A percentile compares a stretch with the other conserved stretches of the same genome.
phyloP scores from a whole-genome alignment of 2,329 filamentous ascomycete species.

The Colletotrichum horii region DNA sequence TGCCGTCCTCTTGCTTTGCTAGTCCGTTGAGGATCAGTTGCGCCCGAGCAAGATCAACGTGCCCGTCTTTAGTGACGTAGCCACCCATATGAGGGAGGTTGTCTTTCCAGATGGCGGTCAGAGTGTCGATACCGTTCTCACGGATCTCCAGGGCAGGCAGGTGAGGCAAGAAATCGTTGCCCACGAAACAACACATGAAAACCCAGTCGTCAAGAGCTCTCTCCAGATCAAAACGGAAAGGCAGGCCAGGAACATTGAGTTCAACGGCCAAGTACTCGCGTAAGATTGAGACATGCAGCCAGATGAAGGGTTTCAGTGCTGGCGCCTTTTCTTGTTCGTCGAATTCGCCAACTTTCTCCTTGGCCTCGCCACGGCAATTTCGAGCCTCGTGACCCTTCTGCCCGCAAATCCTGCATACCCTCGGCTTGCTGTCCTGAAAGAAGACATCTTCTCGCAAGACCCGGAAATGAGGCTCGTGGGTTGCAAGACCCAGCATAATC shows the following conservation, averaged over 20 bases:
- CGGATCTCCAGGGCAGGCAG: conserved; percentile 96
- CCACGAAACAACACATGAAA: conserved; percentile 98
- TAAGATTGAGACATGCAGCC: conserved; percentile 91
- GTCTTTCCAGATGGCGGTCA: conserved; percentile 97
- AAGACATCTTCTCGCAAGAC: conserved; percentile 98
- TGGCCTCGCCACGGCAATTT: conserved; percentile 80
- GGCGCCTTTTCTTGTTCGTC: conserved; percentile 79
- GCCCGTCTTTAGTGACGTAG: conserved; percentile 94
- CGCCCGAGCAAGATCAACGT: conserved; percentile 84
- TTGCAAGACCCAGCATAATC: conserved; percentile 97
- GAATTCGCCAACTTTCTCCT: conserved; percentile 78
- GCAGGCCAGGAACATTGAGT: conserved; percentile 80
- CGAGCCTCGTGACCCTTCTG: conserved; percentile 90
- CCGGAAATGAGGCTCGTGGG: conserved; percentile 96
- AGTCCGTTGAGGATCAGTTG: conserved; percentile 88
- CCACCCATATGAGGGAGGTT: conserved; percentile 91
- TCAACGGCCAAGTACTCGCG: conserved; percentile 94
- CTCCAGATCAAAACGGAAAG: conserved; percentile 91
- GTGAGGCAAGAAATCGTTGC: conserved; percentile 97
- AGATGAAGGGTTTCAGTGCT: conserved; percentile 91
- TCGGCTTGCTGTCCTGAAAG: conserved; percentile 82
- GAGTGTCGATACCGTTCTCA: conserved; percentile 94
- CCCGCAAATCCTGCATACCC: conserved; percentile 86
- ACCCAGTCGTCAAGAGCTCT: conserved; percentile 97
- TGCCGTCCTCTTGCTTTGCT: conserved; percentile 90